A percentile compares a stretch with the other conserved stretches of the same genome.
phyloP scores from a whole-genome alignment of 192 early-diverging fungal genomes.

The Rhizoclosmatium globosum region DNA sequence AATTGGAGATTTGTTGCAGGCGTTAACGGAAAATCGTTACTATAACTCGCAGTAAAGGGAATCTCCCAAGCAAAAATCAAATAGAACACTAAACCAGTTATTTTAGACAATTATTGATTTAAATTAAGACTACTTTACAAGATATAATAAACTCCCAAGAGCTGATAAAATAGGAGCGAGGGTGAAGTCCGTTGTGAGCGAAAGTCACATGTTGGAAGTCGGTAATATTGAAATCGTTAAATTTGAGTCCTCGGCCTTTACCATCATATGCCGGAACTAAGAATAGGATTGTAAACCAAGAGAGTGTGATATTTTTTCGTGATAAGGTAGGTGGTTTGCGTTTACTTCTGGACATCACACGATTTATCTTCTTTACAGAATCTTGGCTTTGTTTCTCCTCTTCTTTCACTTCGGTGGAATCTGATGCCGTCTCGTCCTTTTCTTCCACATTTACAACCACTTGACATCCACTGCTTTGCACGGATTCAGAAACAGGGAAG shows the following conservation, averaged over 20 bases:
- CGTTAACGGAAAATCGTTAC: neutral
- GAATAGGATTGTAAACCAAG: neutral
- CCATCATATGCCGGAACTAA: conserved; percentile 15
- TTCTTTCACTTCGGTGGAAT: too few relatives aligned
- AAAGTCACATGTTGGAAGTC: conserved; percentile 10
- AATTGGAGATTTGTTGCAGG: too few relatives aligned
- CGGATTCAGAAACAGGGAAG: too few relatives aligned
- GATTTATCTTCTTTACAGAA: too few relatives aligned
- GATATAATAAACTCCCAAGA: conserved; percentile 7
- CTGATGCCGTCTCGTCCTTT: too few relatives aligned
- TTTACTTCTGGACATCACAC: too few relatives aligned
- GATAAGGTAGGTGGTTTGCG: too few relatives aligned
- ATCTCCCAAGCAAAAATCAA: neutral
- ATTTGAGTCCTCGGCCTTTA: neutral
- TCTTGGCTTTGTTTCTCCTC: too few relatives aligned
- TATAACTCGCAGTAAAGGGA: neutral
- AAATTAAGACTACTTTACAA: conserved; percentile 1
- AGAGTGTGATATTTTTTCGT: neutral
- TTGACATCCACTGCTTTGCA: too few relatives aligned
- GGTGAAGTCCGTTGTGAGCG: conserved; percentile 5
- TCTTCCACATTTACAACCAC: too few relatives aligned
- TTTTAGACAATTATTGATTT: too few relatives aligned
- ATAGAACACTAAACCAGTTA: neutral
- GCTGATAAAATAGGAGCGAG: conserved; percentile 1
- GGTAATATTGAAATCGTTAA: neutral